phyloP scores from a whole-genome alignment of 2,329 filamentous ascomycete species.

The Monilinia laxa region DNA sequence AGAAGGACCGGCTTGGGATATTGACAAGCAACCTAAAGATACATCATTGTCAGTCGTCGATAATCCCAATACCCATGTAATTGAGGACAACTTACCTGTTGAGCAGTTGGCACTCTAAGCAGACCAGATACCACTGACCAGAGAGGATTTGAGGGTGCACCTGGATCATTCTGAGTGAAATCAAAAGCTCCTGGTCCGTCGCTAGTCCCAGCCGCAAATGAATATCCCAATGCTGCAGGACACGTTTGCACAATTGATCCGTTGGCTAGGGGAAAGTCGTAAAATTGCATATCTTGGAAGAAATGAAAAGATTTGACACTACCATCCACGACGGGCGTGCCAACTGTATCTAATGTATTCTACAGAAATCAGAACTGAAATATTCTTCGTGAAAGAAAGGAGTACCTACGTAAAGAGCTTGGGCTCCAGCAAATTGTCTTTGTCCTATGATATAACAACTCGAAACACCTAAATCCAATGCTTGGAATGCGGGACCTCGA shows the following conservation, averaged over 20 bases:
- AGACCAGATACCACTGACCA: constrained; percentile 74
- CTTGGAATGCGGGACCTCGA: constrained; percentile 66
- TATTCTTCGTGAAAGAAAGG: accelerated
- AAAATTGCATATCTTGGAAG: constrained; percentile 80
- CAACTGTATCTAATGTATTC: constrained; percentile 36
- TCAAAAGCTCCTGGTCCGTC: constrained; percentile 90
- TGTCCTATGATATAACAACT: constrained; percentile 75
- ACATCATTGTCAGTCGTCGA: not conserved
- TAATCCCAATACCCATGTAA: not conserved
- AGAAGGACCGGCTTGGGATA: constrained; percentile 81
- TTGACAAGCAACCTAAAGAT: constrained; percentile 49
- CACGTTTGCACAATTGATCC: constrained; percentile 72
- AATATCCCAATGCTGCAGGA: constrained; percentile 82
- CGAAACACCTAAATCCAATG: constrained; percentile 67
- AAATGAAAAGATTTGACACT: constrained; percentile 79
- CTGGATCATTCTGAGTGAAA: constrained; percentile 81
- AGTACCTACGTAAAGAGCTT: constrained; percentile 51
- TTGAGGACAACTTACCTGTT: constrained; percentile 35
- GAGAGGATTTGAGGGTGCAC: constrained; percentile 61
- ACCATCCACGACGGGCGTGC: constrained; percentile 55
- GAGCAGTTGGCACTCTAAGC: constrained; percentile 64
- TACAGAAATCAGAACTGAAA: constrained; percentile 14
- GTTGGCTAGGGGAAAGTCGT: constrained; percentile 70
- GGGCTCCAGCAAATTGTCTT: constrained; percentile 64
- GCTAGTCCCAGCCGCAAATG: constrained; percentile 87